These are phyloP conservation scores for Geotrichum macrosporum DNA, from an alignment of 1,139 yeast genomes.

Conservation along the genomic window DNA sequence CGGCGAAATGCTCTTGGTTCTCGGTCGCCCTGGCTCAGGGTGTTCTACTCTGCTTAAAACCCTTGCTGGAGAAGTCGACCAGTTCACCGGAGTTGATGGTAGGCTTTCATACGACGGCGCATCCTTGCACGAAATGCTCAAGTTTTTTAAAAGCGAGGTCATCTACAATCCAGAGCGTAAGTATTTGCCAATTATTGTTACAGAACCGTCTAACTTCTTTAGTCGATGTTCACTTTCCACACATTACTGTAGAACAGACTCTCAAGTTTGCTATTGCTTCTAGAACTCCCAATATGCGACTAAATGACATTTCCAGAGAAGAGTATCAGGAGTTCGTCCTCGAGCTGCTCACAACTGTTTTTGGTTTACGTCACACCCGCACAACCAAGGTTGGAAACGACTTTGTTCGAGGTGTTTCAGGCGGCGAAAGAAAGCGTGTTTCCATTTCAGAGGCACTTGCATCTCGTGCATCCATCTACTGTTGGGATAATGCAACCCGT, in stretches of 20 bases:
- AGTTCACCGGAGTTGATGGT: constrained; percentile 38
- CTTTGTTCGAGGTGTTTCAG: constrained; percentile 55
- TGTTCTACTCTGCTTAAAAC: constrained; percentile 56
- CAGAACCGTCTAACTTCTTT: constrained; percentile 46
- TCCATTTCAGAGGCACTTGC: constrained; percentile 57
- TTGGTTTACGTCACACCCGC: constrained; percentile 53
- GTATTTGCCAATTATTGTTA: constrained; percentile 60
- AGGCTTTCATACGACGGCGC: constrained; percentile 51
- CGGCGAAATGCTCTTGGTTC: constrained; percentile 55
- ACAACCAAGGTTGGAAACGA: constrained; percentile 56
- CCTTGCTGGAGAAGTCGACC: constrained; percentile 47
- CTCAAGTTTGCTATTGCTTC: constrained; percentile 54
- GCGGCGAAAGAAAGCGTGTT: constrained; percentile 59
- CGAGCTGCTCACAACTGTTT: constrained; percentile 49
- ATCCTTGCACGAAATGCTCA: constrained; percentile 46
- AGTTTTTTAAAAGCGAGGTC: constrained; percentile 46
- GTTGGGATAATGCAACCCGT: constrained; percentile 70
- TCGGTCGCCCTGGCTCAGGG: constrained; percentile 64
- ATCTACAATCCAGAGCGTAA: constrained; percentile 51
- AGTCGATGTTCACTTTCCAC: constrained; percentile 55
- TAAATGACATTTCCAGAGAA: constrained; percentile 46
- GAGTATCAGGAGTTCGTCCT: constrained; percentile 46
- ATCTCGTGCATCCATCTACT: constrained; percentile 51
- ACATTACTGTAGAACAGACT: constrained; percentile 56
- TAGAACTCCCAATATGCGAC: constrained; percentile 50